These are phyloP conservation scores for Pelargonium cotyledonis DNA, from an alignment of 441 rosid genomes.

Conservation along the genomic window DNA sequence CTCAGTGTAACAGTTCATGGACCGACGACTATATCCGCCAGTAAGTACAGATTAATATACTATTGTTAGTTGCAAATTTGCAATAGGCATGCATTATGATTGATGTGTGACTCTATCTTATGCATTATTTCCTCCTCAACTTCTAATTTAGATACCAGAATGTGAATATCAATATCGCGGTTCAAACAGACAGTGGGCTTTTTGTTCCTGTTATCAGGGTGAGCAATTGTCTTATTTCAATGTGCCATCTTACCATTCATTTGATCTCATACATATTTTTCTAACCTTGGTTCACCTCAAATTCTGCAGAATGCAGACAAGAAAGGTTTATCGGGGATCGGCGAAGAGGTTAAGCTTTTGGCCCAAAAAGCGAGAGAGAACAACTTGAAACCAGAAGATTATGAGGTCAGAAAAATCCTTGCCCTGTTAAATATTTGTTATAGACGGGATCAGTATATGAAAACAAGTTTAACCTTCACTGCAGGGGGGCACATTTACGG, in stretches of 20 bases:
- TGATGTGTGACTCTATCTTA: background rate
- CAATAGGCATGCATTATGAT: background rate
- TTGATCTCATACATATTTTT: conserved; percentile 7
- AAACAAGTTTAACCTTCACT: conserved; percentile 18
- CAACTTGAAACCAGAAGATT: conserved; percentile 84
- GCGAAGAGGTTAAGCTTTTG: conserved; percentile 62
- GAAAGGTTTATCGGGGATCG: conserved; percentile 73
- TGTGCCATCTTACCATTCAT: background rate
- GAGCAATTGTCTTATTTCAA: conserved; percentile 19
- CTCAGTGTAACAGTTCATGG: conserved; percentile 98
- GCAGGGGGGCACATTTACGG: conserved; percentile 96
- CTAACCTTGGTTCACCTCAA: conserved; percentile 5
- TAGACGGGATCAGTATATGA: background rate
- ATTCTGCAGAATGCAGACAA: conserved; percentile 69
- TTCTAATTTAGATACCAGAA: conserved; percentile 48
- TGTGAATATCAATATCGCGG: conserved; percentile 78
- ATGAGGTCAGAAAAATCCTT: conserved; percentile 42
- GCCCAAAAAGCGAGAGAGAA: conserved; percentile 83
- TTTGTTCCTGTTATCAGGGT: conserved; percentile 85
- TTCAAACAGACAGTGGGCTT: conserved; percentile 87
- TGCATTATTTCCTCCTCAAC: conserved; percentile 13
- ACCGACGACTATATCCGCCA: conserved; percentile 83
- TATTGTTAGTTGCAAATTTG: background rate
- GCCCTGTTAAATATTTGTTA: background rate
- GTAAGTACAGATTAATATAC: conserved; percentile 39